Evolutionary conservation across 1,139 yeast genomes (phyloP), one percentile per base, ranked within the genome.

Genomic region (Scheffersomyces stambukii): DNA sequence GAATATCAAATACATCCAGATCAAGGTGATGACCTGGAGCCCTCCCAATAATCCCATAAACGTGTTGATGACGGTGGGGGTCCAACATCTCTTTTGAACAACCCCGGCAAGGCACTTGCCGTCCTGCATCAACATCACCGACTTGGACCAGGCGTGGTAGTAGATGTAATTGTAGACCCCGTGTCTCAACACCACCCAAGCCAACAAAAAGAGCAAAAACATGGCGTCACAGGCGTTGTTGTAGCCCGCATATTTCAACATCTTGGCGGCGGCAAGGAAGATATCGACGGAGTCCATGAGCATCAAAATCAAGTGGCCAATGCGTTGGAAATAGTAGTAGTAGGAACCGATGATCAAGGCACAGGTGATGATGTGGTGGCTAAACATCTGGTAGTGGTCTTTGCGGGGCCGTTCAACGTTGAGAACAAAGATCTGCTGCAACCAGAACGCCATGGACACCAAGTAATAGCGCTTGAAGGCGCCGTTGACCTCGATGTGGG

Each of bases 241-340:
- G 43, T 57, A 75, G 1, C 88, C 83, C 33, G 81, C 66, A 53
- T 88, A 88, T 51, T 79, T 82, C 42, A 85, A 63, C 59, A 85
- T 64, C 52, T 88, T 88, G 13, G 96, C 95, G 3, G 66, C 57
- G 1, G 91, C 64, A 24, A 88, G 63, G 40, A 77, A 63, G 24
- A 81, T 74, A 52, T 88, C 96, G 26, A 79, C 93, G 19, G 77
- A 64, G 56, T 88, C 96, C 95, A 88, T 86, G 39, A 84, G 60
- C 43, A 81, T 70, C 44, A 85, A 59, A 27, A 88, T 80, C 25
- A 81, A 71, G 54, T 85, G 85, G 18, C 96, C 96, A 33, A 85
- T 74, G 25, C 88, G 70, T 21, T 80, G 76, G 53, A 76, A 82
- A 55, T 82, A 78, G 49, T 75, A 78, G 46, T 68, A 67, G 53